Base-by-base conservation (phyloP, 2,329 filamentous ascomycete genomes). In the Aspergillus nomiae region DNA sequence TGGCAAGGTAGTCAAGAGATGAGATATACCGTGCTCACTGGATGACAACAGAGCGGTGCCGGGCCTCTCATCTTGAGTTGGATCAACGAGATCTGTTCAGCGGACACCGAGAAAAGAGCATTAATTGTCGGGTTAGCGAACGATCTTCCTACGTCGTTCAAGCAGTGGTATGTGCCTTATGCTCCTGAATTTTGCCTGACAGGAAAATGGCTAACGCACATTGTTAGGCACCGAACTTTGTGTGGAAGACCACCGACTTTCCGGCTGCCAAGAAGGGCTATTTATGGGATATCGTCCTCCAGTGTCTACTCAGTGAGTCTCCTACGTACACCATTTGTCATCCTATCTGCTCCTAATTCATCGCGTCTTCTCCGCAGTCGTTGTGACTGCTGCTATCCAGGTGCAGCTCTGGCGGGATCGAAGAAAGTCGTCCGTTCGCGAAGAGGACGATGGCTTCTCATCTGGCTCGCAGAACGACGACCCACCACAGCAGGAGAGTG, bases 161-260 rank as follows among this genome's bases (percentile, higher is more conserved):
- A 59, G 76, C 70, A 10, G 68, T 80, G 16, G 69, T 71, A 62
- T 59, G 69, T 65, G 4, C 14, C 26, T 19, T 32, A 19, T 6
- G 30, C 10, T 21, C 1, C 6, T 9, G 10, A 4, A 9, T 19
- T 4, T 21, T 19, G n/a, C 12, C 19, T 16, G 9, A n/a, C 12
- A 16, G 7, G 14, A 12, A 14, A 28, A 34, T 7, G n/a, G 6
- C 9, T 53, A n/a, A 53, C 19, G 9, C 4, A 9, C 4, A 0
- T 8, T 24, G 8, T 7, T 34, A 71, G 69, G 70, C 71, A 1
- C 78, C 78, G 0, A 80, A 80, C 56, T 80, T 80, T 55, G 74
- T 80, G 1, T 80, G 78, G 78, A 79, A 80, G 58, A 80, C 78
- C 0, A 76, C 74, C 0, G 75, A 74, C 6, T 80, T 79, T 36